Evolutionary conservation across 2,329 filamentous ascomycete genomes (phyloP).

Genomic region (Penicillium sp.): DNA sequence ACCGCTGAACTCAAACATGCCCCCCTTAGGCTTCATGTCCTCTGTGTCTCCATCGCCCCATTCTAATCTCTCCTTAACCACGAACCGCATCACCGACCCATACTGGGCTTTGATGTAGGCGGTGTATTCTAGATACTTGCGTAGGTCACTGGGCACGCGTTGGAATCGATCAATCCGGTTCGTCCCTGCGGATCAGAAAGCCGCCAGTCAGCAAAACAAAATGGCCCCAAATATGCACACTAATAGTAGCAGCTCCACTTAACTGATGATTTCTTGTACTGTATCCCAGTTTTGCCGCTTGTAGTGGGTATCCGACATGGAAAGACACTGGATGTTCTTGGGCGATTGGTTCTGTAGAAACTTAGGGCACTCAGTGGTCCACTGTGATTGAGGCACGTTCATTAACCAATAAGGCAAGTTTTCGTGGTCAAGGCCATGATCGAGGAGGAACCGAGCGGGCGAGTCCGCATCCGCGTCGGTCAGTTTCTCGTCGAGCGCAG

Average conservation of each 20-base stretch:
- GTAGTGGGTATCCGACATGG: slow-evolving; percentile 69
- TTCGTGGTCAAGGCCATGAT: slow-evolving; percentile 11
- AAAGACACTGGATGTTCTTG: slow-evolving; percentile 71
- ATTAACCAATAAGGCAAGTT: slow-evolving; percentile 74
- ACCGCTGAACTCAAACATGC: slow-evolving; percentile 39
- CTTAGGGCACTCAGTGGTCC: slow-evolving; percentile 67
- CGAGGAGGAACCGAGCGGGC: slow-evolving; percentile 11
- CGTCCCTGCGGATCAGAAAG: slow-evolving; percentile 38
- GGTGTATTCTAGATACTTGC: slow-evolving; percentile 73
- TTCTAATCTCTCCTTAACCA: slow-evolving; percentile 66
- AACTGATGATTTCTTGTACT: slow-evolving; percentile 63
- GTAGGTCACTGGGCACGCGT: slow-evolving; percentile 72
- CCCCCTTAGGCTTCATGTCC: slow-evolving; percentile 30
- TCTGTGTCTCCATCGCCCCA: slow-evolving; percentile 59
- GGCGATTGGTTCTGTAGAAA: slow-evolving; percentile 63
- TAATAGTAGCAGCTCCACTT: slow-evolving; percentile 17
- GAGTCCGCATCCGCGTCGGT: slow-evolving; percentile 14
- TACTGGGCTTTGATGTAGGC: slow-evolving; percentile 63
- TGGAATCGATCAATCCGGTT: slow-evolving; percentile 77
- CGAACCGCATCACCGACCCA: slow-evolving; percentile 76
- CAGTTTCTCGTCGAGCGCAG: slow-evolving; percentile 24
- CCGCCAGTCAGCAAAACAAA: slow-evolving; percentile 2
- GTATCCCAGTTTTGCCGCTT: slow-evolving; percentile 66
- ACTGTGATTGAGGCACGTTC: slow-evolving; percentile 67
- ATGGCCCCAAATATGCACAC: neutral